A percentile compares a stretch with the other conserved stretches of the same genome.
Conservation (phyloP, 2,329 filamentous ascomycete species). For the Aspergillus tubingensis region DNA sequence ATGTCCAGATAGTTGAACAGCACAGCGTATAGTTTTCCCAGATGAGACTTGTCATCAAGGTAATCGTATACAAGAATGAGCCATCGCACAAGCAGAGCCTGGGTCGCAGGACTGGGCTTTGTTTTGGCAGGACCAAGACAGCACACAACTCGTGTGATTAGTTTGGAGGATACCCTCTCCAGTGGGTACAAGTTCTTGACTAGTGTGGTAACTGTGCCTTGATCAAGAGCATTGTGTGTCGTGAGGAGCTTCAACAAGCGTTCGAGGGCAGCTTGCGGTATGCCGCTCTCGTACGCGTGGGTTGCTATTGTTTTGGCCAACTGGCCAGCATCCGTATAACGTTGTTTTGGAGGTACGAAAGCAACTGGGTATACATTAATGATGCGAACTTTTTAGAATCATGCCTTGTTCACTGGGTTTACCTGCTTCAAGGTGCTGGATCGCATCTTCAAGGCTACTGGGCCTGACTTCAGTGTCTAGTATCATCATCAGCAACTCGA, state of each 20-base stretch:
- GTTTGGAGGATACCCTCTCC: conserved; percentile 60
- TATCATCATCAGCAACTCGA: conserved; percentile 1
- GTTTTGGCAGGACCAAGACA: conserved; percentile 74
- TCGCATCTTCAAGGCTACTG: conserved; percentile 33
- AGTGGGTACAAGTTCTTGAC: conserved; percentile 75
- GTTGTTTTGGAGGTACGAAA: conserved; percentile 63
- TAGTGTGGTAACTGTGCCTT: conserved; percentile 68
- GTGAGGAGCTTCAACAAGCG: conserved; percentile 68
- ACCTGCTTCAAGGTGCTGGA: conserved; percentile 43
- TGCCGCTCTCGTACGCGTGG: conserved; percentile 67
- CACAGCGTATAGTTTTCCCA: conserved; percentile 72
- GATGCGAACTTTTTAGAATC: neutral
- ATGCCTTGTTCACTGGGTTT: conserved; percentile 10
- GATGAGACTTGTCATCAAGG: conserved; percentile 62
- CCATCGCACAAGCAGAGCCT: conserved; percentile 75
- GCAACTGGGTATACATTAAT: conserved; percentile 32
- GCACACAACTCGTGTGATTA: conserved; percentile 68
- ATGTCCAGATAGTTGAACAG: conserved; percentile 83
- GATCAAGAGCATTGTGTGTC: conserved; percentile 69
- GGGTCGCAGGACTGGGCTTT: conserved; percentile 71
- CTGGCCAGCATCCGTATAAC: conserved; percentile 62
- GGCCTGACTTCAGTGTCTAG: conserved; percentile 18
- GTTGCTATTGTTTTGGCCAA: conserved; percentile 65
- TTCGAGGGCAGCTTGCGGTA: conserved; percentile 62
- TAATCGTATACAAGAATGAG: conserved; percentile 73